phyloP scores from a whole-genome alignment of 225 moss, liverwort and hornwort genomes.

The Marchantia paleacea region DNA sequence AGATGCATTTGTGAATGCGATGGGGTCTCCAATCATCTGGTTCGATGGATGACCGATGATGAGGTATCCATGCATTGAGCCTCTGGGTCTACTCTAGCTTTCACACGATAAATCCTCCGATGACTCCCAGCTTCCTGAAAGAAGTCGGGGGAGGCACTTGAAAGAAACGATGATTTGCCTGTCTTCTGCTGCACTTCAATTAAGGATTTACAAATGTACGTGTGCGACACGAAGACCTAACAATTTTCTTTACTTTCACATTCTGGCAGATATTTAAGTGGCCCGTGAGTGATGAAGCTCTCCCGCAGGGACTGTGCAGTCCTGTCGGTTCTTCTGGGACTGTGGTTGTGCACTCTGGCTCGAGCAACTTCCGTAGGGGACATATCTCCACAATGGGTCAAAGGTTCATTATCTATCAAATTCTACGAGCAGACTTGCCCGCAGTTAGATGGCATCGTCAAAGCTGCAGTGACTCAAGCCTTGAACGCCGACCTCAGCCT shows the following conservation, averaged over 20 bases:
- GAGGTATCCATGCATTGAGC: too few relatives aligned
- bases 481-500: conserved; percentile 29
- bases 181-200: not conserved
- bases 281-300: not conserved
- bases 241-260: not conserved
- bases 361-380: not conserved
- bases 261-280: not conserved
- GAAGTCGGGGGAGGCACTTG: too few relatives aligned
- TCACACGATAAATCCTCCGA: too few relatives aligned
- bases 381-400: conserved; percentile 15
- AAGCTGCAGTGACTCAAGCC: conserved; percentile 20
- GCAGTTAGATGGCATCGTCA: conserved; percentile 33
- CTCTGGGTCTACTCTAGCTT: too few relatives aligned
- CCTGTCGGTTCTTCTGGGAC: too few relatives aligned
- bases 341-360: not conserved
- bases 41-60: too few relatives aligned
- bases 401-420: conserved; percentile 38
- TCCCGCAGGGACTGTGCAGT: not conserved
- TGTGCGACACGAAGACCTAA: not conserved
- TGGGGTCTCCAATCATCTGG: too few relatives aligned
- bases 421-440: conserved; percentile 40
- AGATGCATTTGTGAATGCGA: too few relatives aligned
- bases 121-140: too few relatives aligned
- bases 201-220: not conserved
- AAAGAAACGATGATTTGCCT: not conserved